Base-by-base conservation (phyloP, 2,329 filamentous ascomycete genomes). In the Scedosporium aurantiacum region DNA sequence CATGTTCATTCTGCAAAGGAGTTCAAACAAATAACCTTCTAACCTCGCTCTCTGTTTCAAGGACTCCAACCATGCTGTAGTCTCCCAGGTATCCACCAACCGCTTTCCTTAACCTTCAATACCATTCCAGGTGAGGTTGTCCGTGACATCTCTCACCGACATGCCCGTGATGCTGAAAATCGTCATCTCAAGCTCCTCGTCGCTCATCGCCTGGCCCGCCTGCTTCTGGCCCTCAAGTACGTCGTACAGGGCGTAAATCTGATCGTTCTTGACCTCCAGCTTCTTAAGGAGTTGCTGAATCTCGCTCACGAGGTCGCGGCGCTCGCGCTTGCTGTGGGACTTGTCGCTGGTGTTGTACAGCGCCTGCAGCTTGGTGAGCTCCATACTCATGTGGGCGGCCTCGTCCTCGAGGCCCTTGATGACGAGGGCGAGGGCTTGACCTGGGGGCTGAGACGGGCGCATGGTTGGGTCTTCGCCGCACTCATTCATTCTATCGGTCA, bases 371-470 rank as follows among this genome's bases (percentile, higher is more conserved):
- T 79, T 73, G 0, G 81, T 76, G n/a, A 91, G 80, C 67, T 87
- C 81, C 66, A 88, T 79, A 72, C 89, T 88, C 60, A 95, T 75
- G 70, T 95, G 89, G 12, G 81, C 80, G 54, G 92, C 81, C 71
- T 96, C 91, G 70, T 95, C 90, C 66, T 90, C 80, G 3, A 95
- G 77, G 6, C 85, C 82, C 73, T 95, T 94, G 71, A 96, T 86
- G 23, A 96, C 89, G n/a, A 86, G 83, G 6, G 89, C 88, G 25
- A 96, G 82, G 8, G 91, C 90, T 52, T 86, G 74, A 4, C 82
- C 84, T 0, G 90, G 90, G 1, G 84, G 76, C 68, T 90, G 86
- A 1, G 86, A 80, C 5, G 87, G 85, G 4, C 88, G 85, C 67
- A 87, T 76, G 1, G 83, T 87, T 2, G 75, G 74, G 57, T 83